Evolutionary conservation across 208 protist species (phyloP).

Genomic region (Trypanosoma melophagium): DNA sequence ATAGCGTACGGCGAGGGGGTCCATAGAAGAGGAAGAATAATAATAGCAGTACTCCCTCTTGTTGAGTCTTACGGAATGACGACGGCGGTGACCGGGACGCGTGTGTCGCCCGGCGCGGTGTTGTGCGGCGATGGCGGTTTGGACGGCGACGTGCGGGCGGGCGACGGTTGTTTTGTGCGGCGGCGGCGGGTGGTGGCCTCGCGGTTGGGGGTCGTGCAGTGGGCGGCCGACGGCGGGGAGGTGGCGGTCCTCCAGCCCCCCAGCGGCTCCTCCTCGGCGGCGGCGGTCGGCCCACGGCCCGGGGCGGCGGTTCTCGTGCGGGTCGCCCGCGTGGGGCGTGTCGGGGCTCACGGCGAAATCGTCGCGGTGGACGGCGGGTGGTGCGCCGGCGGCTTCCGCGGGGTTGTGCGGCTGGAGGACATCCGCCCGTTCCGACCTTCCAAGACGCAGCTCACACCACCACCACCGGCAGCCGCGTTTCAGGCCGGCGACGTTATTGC

Average conservation of each 20-base stretch:
- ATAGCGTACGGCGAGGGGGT: too few relatives aligned
- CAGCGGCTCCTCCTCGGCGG: background rate
- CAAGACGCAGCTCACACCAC: slow-evolving; percentile 56
- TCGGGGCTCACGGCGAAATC: slow-evolving; percentile 68
- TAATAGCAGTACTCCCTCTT: too few relatives aligned
- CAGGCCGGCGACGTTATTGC: slow-evolving; percentile 61
- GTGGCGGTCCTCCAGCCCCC: background rate
- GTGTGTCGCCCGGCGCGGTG: background rate
- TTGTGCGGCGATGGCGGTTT: background rate
- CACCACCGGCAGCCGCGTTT: slow-evolving; percentile 51
- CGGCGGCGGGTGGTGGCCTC: slow-evolving; percentile 43
- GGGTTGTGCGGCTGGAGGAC: slow-evolving; percentile 69
- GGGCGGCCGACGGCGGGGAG: slow-evolving; percentile 14
- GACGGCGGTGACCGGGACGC: background rate
- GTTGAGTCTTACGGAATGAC: background rate
- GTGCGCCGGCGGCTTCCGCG: slow-evolving; percentile 63
- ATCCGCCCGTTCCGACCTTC: slow-evolving; percentile 65
- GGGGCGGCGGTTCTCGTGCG: slow-evolving; percentile 66
- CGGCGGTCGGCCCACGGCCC: slow-evolving; percentile 53
- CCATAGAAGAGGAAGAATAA: too few relatives aligned
- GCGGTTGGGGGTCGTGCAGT: slow-evolving; percentile 66
- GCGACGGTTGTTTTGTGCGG: slow-evolving; percentile 48
- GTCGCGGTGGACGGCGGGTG: slow-evolving; percentile 67
- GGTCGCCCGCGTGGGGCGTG: slow-evolving; percentile 50
- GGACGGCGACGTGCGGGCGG: slow-evolving; percentile 36